These are phyloP conservation scores for Musa beccarii DNA, from an alignment of 176 grass and related monocot genomes.

Conservation along the genomic window DNA sequence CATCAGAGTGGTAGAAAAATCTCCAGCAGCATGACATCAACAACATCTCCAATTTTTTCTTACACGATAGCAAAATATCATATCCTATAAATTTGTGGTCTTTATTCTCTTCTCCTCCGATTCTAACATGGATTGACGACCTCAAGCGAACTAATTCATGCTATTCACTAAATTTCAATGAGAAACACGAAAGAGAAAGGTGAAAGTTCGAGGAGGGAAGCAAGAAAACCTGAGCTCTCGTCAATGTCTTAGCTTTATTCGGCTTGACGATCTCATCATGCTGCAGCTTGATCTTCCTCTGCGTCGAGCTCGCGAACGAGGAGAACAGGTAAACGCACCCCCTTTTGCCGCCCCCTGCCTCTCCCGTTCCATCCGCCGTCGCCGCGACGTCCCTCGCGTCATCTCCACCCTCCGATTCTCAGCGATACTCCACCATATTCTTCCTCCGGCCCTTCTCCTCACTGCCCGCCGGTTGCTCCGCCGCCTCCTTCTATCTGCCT, in stretches of 20 bases:
- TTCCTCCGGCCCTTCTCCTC: slow-evolving; percentile 26
- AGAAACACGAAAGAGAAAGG: neutral
- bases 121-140: too few relatives aligned
- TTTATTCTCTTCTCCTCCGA: too few relatives aligned
- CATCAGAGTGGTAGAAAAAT: too few relatives aligned
- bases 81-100: too few relatives aligned
- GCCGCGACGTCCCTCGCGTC: slow-evolving; percentile 12
- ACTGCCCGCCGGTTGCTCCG: neutral
- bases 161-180: neutral
- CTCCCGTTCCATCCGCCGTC: neutral
- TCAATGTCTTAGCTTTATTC: slow-evolving; percentile 46
- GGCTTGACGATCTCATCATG: slow-evolving; percentile 77
- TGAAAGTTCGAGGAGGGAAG: neutral
- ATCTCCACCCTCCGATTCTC: slow-evolving; percentile 16
- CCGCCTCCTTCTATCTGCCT: slow-evolving; percentile 20
- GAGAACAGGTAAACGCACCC: slow-evolving; percentile 51
- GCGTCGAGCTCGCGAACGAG: slow-evolving; percentile 44
- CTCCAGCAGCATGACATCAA: too few relatives aligned
- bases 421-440: slow-evolving; percentile 33
- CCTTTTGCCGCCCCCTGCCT: neutral
- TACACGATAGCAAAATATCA: too few relatives aligned
- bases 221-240: slow-evolving; percentile 47
- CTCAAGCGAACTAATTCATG: too few relatives aligned
- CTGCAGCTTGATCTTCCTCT: slow-evolving; percentile 59
- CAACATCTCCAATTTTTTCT: too few relatives aligned